Base-by-base conservation (phyloP, 345 rosid species). In the Ailanthus altissimus region DNA sequence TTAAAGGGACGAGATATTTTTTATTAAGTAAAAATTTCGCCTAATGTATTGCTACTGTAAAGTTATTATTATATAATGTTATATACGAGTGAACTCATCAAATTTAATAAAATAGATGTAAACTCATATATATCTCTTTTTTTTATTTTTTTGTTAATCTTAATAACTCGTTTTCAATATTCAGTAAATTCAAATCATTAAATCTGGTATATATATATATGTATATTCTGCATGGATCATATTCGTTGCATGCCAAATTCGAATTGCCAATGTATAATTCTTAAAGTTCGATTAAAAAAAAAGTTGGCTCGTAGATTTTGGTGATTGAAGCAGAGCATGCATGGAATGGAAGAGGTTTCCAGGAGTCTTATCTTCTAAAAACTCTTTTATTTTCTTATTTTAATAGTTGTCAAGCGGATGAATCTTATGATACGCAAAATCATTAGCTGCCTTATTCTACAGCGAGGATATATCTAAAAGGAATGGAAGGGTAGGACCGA, bases 381-480 rank as follows among this genome's bases (percentile, higher is more conserved):
- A 38, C 42, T 32, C 38, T 32, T 32, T 32, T n/a, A n/a, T n/a
- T n/a, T n/a, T n/a, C n/a, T 32, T 32, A 1, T 71, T 56, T 28
- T 43, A 20, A n/a, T 73, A 36, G 36, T 32, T 69, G 77, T 54
- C 43, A 51, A 70, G 42, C 26, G 69, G 61, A 67, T 36, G 80
- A 16, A 40, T 67, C 26, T 54, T 70, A 54, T 79, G 84, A 80
- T 73, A 74, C 61, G 80, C n/a, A 73, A 86, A 82, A 77, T 83
- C 63, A 83, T 84, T 77, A 62, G 75, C 57, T 73, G 64, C 63
- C 50, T 64, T 62, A 64, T 20, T 43, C 60, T 49, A 76, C 79
- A 78, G 60, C 67, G 54, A 40, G 69, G 82, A 69, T 74, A 76
- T 46, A 79, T 80, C 36, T 8, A 28, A 54, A 63, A 50, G 40